These are phyloP conservation scores for Clarireedia monteithiana DNA, from an alignment of 2,329 filamentous ascomycete genomes.

Conservation along the genomic window DNA sequence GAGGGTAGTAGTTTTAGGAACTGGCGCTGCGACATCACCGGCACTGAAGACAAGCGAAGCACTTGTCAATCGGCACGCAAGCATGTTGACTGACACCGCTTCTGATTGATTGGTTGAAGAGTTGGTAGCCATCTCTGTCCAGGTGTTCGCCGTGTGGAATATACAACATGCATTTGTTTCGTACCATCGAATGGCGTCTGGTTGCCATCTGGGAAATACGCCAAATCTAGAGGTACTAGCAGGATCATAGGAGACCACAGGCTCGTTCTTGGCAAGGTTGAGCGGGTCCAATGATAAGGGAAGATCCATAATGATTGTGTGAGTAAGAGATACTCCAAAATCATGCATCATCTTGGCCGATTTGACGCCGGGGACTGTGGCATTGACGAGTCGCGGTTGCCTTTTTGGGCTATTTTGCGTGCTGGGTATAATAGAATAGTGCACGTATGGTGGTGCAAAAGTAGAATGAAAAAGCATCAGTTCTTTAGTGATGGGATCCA, in stretches of 20 bases:
- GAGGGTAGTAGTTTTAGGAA: constrained; percentile 25
- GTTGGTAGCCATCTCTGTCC: constrained; percentile 42
- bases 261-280: constrained; percentile 48
- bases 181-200: constrained; percentile 55
- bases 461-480: constrained; percentile 61
- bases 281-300: constrained; percentile 57
- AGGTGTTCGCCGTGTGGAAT: constrained; percentile 65
- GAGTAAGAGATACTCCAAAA: constrained; percentile 55
- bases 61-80: constrained; percentile 60
- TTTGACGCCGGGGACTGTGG: constrained; percentile 50
- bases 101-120: constrained; percentile 20
- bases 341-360: constrained; percentile 71
- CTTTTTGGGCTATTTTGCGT: constrained; percentile 25
- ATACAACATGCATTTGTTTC: constrained; percentile 61
- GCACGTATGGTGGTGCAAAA: constrained; percentile 57
- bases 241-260: constrained; percentile 53
- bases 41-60: constrained; percentile 57
- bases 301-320: constrained; percentile 63
- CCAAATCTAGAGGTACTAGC: constrained; percentile 54
- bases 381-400: constrained; percentile 35
- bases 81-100: constrained; percentile 47
- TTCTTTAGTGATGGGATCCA: constrained; percentile 57
- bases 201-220: constrained; percentile 55
- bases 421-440: constrained; percentile 52
- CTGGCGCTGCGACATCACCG: constrained; percentile 52